Base-by-base conservation (phyloP, 495 filamentous ascomycete genomes). In the Trypethelium eluteriae region DNA sequence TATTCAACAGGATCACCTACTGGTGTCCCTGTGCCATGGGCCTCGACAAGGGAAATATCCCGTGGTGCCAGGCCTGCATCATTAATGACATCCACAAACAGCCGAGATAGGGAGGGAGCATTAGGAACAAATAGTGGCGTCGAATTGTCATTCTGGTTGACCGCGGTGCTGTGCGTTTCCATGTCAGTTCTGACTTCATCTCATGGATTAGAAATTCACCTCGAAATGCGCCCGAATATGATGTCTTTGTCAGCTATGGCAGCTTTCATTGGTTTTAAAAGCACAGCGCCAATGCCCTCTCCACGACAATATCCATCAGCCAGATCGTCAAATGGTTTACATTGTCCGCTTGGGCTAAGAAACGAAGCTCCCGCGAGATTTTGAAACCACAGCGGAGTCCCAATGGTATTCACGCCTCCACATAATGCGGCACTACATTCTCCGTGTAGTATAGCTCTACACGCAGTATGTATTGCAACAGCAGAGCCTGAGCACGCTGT, bases 11-110 rank as follows among this genome's bases (percentile, higher is more conserved):
- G 62, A 67, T 78, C 76, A 38, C 76, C 76, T 1, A 68, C 74
- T 67, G 78, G 76, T n/a, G 77, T 79, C 1, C 77, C 77, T 2
- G 77, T 79, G 10, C 77, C 77, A 59, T 79, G 77, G 70, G 76
- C 75, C 57, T 79, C 77, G 5, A 78, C 68, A 63, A 74, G 76
- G 34, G 64, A 66, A 34, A 79, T 64, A 25, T 74, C 68, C 5
- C 46, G 14, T 1, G 75, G 71, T 35, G 71, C 57, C 0, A 75
- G 39, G 34, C 59, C 50, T 2, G 75, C 66, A 41, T 62, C n/a
- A 2, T 44, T 16, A 0, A 76, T 62, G 18, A 77, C 63, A 6
- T 68, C 39, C 2, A 67, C 18, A 62, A 69, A 74, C 2, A 77
- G 38, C 6, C 69, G 4, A 61, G 69, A 5, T 44, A 65, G 59